These are phyloP conservation scores for Gryganskiella cystojenkinii DNA, from an alignment of 192 early-diverging fungal species.

Conservation along the genomic window DNA sequence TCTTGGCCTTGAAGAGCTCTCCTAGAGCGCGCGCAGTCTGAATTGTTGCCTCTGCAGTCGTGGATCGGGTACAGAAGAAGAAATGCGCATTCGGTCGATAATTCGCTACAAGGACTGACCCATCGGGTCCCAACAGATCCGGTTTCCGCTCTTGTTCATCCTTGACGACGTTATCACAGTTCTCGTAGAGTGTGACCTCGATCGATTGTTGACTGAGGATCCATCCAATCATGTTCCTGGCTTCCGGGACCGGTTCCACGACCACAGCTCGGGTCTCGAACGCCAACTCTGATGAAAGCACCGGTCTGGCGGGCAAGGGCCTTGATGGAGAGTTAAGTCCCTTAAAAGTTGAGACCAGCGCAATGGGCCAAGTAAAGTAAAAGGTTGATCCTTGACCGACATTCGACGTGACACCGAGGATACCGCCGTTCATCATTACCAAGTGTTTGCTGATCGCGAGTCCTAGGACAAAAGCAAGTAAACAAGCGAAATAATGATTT, in stretches of 20 bases:
- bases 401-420: conserved; percentile 72
- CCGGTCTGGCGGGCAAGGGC: conserved; percentile 2
- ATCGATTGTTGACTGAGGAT: conserved; percentile 34
- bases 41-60: conserved; percentile 19
- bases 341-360: conserved; percentile 2
- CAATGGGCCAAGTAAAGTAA: conserved; percentile 66
- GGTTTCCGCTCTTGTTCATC: conserved; percentile 20
- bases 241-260: conserved; percentile 17
- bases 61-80: conserved; percentile 37
- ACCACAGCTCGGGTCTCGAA: conserved; percentile 11
- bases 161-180: conserved; percentile 22
- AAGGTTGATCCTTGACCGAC: conserved; percentile 73
- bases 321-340: not conserved
- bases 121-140: conserved; percentile 19
- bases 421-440: conserved; percentile 74
- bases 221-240: conserved; percentile 21
- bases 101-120: conserved; percentile 11
- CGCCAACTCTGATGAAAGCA: conserved; percentile 42
- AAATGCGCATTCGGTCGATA: conserved; percentile 40
- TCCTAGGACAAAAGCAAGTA: conserved; percentile 62
- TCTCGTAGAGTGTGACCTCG: conserved; percentile 28
- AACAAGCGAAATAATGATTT: not conserved
- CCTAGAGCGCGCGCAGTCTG: conserved; percentile 35
- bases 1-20: conserved; percentile 21
- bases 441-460: conserved; percentile 81